phyloP scores from a whole-genome alignment of 176 grass and related monocot species.

The Rhipidocladum racemiflorum region DNA sequence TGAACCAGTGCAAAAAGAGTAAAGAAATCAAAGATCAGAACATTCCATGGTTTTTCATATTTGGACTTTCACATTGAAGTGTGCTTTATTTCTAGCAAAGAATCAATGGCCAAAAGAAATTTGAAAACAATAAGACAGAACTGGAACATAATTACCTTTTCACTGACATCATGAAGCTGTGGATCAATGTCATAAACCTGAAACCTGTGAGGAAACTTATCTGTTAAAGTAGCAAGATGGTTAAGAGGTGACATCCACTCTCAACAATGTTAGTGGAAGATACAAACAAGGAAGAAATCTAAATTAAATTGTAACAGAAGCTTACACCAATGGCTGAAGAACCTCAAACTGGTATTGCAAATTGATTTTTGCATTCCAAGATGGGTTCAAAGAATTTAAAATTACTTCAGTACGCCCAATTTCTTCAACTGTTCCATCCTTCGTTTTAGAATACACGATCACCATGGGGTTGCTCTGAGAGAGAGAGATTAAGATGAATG shows the following conservation, averaged over 20 bases:
- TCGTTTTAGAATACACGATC: conserved; percentile 61
- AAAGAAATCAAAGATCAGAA: conserved; percentile 8
- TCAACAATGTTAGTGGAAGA: conserved; percentile 17
- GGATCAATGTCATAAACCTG: conserved; percentile 73
- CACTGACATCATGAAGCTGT: conserved; percentile 69
- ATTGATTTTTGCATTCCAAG: conserved; percentile 75
- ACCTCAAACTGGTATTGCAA: conserved; percentile 86
- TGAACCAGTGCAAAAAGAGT: neutral
- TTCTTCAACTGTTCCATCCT: conserved; percentile 83
- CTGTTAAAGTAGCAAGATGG: conserved; percentile 28
- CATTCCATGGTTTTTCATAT: neutral
- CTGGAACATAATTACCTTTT: conserved; percentile 61
- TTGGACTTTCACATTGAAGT: neutral
- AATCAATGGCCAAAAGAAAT: conserved; percentile 13
- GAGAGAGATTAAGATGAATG: conserved; percentile 28
- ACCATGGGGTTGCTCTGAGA: conserved; percentile 78
- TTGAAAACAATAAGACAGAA: conserved; percentile 26
- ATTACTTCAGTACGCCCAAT: conserved; percentile 96
- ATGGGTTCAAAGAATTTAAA: conserved; percentile 67
- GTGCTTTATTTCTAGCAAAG: conserved; percentile 14
- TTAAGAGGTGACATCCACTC: conserved; percentile 14
- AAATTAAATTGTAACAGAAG: conserved; percentile 29
- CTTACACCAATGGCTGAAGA: conserved; percentile 94
- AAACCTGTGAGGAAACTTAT: conserved; percentile 62
- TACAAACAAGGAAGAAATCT: conserved; percentile 12